Base-by-base conservation (phyloP, 495 filamentous ascomycete species). In the Pseudotulostoma volvatum region DNA sequence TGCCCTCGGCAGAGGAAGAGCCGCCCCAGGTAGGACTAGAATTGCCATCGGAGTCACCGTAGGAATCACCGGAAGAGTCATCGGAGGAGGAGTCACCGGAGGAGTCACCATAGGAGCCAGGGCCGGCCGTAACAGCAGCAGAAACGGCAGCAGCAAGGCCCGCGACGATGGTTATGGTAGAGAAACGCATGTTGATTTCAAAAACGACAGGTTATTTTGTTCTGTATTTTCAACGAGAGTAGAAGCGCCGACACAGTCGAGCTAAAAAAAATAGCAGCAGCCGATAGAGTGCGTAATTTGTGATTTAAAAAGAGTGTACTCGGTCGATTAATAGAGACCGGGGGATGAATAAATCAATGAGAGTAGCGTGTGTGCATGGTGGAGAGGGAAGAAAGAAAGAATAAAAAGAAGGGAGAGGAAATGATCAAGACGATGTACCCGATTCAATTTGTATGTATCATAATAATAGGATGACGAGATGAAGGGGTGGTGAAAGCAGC, bases 181-280 rank as follows among this genome's bases (percentile, higher is more conserved):
- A 69, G 80, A 81, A 84, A 79, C 83, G 83, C 85, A 93, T 93
- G 58, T 80, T 87, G 79, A 73, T 50, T 45, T 48, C 31, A 11
- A 30, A 40, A 11, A 15, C 14, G 11, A 31, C 9, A 33, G 13
- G 16, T 49, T 39, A 44, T 23, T 46, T 46, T 28, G 25, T 21
- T 42, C 42, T 31, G 45, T 43, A 38, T 37, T 18, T 34, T 21
- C 37, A 38, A 31, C 19, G n/a, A 34, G n/a, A 40, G 7, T 33
- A 18, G 18, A 14, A 30, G 42, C n/a, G n/a, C n/a, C n/a, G n/a
- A n/a, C n/a, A n/a, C n/a, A 34, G 36, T 7, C 18, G 34, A 43
- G 31, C 33, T 15, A 38, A 43, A 17, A 19, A 36, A 47, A 41
- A 48, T 41, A 44, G 38, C 44, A 44, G 51, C 49, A 46, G 43